Evolutionary conservation across 106 monocot genomes (phyloP).

Genomic region (Dendrobium huoshanense): DNA sequence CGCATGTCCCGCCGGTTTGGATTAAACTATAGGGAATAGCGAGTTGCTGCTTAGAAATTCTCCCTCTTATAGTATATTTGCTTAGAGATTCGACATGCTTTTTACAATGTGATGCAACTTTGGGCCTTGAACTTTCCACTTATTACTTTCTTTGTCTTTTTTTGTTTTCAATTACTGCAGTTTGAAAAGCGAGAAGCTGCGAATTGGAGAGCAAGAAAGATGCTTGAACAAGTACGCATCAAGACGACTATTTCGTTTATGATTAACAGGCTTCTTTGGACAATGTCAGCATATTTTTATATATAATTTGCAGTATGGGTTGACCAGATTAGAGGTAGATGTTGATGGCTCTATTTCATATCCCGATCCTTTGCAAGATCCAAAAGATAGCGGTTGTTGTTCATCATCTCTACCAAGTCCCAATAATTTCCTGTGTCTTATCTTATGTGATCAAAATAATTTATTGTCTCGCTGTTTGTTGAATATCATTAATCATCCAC

Average conservation of each 20-base stretch:
- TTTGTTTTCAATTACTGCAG: constrained; percentile 21
- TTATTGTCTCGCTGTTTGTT: not conserved
- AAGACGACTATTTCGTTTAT: not conserved
- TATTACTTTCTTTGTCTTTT: not conserved
- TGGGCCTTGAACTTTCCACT: too few relatives aligned
- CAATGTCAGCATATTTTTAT: not conserved
- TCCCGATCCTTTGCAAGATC: constrained; percentile 47
- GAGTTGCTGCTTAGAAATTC: not conserved
- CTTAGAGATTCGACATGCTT: not conserved
- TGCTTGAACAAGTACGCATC: constrained; percentile 59
- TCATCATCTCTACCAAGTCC: not conserved
- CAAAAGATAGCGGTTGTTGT: constrained; percentile 44
- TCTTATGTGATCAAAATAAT: not conserved
- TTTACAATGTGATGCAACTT: too few relatives aligned
- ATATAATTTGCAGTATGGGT: constrained; percentile 51
- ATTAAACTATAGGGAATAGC: not conserved
- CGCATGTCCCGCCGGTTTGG: not conserved
- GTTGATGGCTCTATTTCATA: constrained; percentile 73
- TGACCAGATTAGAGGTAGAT: constrained; percentile 67
- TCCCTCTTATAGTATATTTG: not conserved
- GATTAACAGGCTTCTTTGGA: not conserved
- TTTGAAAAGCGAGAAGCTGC: constrained; percentile 44
- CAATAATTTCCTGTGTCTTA: not conserved
- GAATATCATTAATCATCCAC: not conserved
- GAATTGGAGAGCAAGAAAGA: constrained; percentile 57